Conservation (phyloP, 2,329 filamentous ascomycete species). For the Xylariales sp. region DNA sequence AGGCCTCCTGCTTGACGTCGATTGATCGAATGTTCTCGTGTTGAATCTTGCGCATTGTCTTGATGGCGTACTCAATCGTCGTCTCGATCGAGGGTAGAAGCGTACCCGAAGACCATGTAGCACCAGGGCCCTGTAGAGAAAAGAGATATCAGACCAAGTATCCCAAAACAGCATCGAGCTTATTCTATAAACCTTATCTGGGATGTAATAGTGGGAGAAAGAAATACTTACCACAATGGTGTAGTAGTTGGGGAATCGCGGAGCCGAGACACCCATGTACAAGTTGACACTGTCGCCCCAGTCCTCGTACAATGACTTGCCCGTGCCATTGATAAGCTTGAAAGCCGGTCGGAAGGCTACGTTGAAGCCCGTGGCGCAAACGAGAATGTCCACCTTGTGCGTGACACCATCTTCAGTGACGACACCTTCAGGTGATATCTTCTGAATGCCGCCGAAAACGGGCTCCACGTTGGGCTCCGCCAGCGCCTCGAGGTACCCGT, state of each 20-base stretch:
- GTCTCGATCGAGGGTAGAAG: conserved; percentile 2
- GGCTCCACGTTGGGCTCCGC: conserved; percentile 18
- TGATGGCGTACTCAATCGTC: conserved; percentile 10
- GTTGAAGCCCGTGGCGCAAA: conserved; percentile 28
- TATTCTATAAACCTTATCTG: too few species aligned
- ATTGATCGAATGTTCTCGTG: conserved; percentile 11
- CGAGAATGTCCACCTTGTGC: conserved; percentile 23
- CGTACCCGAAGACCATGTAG: conserved; percentile 4
- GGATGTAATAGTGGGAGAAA: background rate
- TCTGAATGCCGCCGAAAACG: conserved; percentile 12
- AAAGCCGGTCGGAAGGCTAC: conserved; percentile 22
- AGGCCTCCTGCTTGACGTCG: conserved; percentile 11
- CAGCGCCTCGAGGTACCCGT: conserved; percentile 25
- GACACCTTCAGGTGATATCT: conserved; percentile 21
- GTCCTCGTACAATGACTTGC: conserved; percentile 40
- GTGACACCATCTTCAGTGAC: conserved; percentile 16
- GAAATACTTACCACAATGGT: background rate
- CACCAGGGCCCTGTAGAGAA: conserved; percentile 4
- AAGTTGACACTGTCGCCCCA: conserved; percentile 49
- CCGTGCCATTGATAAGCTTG: conserved; percentile 39
- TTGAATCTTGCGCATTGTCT: conserved; percentile 11
- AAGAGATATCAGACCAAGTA: too few species aligned
- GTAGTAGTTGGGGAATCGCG: conserved; percentile 17
- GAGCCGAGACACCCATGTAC: conserved; percentile 49
- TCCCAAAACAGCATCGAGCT: too few species aligned